A percentile compares a stretch with the other conserved stretches of the same genome.
Evolutionary conservation across 345 rosid species (phyloP).

Genomic region (Salix koriyanagi): DNA sequence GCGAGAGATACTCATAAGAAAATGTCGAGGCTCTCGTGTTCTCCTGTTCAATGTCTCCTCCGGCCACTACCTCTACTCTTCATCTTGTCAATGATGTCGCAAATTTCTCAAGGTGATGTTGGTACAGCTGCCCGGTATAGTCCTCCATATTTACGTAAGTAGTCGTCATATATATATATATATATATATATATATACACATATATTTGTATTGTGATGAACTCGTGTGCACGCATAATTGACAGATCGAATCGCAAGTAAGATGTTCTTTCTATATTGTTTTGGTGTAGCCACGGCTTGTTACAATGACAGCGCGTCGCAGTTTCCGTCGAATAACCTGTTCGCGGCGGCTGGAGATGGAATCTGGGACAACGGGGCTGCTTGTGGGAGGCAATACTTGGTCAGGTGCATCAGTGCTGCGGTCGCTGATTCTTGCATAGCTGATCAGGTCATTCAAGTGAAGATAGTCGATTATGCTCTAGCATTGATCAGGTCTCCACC

Average conservation of each 20-base stretch:
- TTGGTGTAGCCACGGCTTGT: conserved; percentile 42
- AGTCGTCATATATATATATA: not conserved
- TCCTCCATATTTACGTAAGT: conserved; percentile 55
- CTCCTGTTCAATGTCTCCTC: not conserved
- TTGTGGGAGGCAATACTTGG: conserved; percentile 58
- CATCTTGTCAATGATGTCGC: not conserved
- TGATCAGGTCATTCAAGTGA: conserved; percentile 39
- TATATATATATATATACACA: no score
- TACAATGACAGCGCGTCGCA: conserved; percentile 33
- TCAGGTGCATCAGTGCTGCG: conserved; percentile 54
- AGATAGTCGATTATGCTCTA: conserved; percentile 44
- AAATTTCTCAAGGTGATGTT: conserved; percentile 24
- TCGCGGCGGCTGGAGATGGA: conserved; percentile 66
- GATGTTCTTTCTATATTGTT: not conserved
- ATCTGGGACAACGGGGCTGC: conserved; percentile 70
- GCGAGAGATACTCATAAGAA: not conserved
- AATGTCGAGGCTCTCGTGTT: not conserved
- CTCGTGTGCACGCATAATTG: not conserved
- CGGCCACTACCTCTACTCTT: not conserved
- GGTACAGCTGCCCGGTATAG: conserved; percentile 46
- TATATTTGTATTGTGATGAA: no score
- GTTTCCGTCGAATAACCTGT: conserved; percentile 55
- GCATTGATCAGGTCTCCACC: conserved; percentile 3
- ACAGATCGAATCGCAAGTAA: not conserved
- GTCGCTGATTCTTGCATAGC: conserved; percentile 29